Percentiles rank a stretch among this genome's conserved stretches.
These are phyloP conservation scores for Taphrina populina DNA, from an alignment of 1,139 yeast species.

Conservation along the genomic window DNA sequence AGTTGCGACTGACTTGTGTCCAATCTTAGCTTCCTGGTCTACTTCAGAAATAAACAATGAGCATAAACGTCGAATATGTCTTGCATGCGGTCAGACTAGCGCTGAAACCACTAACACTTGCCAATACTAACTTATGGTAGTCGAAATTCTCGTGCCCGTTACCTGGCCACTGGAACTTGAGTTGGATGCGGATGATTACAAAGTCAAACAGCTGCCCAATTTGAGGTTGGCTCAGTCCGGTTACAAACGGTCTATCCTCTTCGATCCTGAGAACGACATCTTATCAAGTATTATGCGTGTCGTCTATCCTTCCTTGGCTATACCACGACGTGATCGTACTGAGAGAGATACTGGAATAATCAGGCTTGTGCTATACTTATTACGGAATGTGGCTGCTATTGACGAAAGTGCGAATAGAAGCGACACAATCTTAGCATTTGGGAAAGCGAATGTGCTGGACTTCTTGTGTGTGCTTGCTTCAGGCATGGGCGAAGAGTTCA, in stretches of 20 bases:
- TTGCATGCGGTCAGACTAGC: slow-evolving; percentile 38
- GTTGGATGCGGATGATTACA: slow-evolving; percentile 52
- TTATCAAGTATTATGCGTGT: slow-evolving; percentile 70
- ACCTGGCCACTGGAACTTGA: slow-evolving; percentile 79
- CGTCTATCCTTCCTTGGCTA: slow-evolving; percentile 61
- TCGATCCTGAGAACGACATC: slow-evolving; percentile 59
- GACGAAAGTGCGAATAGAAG: slow-evolving; percentile 75
- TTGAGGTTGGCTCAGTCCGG: slow-evolving; percentile 63
- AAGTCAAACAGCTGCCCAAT: slow-evolving; percentile 58
- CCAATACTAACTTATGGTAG: slow-evolving; percentile 44
- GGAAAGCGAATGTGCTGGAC: slow-evolving; percentile 67
- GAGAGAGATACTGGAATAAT: slow-evolving; percentile 71
- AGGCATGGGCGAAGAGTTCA: slow-evolving; percentile 64
- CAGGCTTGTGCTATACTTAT: slow-evolving; percentile 67
- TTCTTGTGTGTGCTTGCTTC: slow-evolving; percentile 68
- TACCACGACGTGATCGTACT: slow-evolving; percentile 58
- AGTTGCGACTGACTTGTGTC: slow-evolving; percentile 68
- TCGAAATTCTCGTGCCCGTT: slow-evolving; percentile 77
- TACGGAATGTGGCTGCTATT: slow-evolving; percentile 72
- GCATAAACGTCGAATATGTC: slow-evolving; percentile 36
- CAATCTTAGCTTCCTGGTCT: slow-evolving; percentile 78
- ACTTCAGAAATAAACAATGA: slow-evolving; percentile 42
- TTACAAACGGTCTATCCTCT: slow-evolving; percentile 69
- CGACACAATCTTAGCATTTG: slow-evolving; percentile 58
- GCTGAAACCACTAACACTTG: not conserved